phyloP scores from a whole-genome alignment of 805 yeast genomes.

The Clavispora santaluciae region DNA sequence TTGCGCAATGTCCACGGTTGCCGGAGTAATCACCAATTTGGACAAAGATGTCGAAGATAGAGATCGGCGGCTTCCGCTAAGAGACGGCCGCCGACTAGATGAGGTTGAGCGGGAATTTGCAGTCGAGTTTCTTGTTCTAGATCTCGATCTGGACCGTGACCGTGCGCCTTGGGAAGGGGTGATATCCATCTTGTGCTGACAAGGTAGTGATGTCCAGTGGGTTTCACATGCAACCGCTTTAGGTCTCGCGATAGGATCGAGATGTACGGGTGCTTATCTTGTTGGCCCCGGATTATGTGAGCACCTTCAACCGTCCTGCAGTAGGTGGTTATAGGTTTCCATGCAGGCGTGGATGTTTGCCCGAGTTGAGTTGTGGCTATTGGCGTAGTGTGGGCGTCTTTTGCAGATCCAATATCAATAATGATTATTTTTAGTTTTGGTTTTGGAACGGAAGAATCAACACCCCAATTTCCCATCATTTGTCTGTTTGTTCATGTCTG shows the following conservation, averaged over 20 bases:
- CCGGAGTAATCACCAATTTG: conserved; percentile 24
- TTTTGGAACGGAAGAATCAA: too few species aligned
- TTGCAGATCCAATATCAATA: too few species aligned
- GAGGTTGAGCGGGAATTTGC: conserved; percentile 33
- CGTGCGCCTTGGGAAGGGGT: conserved; percentile 13
- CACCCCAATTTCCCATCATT: too few species aligned
- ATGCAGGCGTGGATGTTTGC: too few species aligned
- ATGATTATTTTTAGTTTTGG: too few species aligned
- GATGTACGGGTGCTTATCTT: conserved; percentile 2
- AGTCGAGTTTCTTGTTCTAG: conserved; percentile 28
- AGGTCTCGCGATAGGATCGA: not conserved
- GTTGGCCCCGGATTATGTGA: not conserved
- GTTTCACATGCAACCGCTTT: not conserved
- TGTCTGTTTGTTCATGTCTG: too few species aligned
- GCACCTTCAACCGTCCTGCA: too few species aligned
- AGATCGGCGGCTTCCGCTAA: conserved; percentile 27
- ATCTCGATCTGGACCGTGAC: conserved; percentile 34
- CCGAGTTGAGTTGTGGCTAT: too few species aligned
- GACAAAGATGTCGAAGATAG: conserved; percentile 30
- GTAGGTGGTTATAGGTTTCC: too few species aligned
- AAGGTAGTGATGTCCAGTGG: not conserved
- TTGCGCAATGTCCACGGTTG: conserved; percentile 23
- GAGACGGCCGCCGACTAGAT: conserved; percentile 30
- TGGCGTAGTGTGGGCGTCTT: too few species aligned
- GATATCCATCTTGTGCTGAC: conserved; percentile 9